Conservation (phyloP, 169 alveolate species). For the Eimeria mitis region DNA sequence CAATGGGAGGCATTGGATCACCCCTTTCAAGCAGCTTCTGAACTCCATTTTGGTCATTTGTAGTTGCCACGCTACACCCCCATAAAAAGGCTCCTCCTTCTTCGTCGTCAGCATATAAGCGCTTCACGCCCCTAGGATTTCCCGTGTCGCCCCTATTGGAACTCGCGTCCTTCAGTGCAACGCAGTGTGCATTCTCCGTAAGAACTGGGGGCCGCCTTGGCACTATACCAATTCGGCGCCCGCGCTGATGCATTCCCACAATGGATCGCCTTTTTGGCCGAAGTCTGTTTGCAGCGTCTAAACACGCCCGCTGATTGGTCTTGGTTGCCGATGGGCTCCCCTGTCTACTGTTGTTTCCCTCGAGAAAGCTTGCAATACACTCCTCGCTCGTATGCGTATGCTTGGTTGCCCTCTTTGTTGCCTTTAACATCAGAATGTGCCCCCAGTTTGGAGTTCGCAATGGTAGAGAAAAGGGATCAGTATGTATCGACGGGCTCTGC, state of each 20-base stretch:
- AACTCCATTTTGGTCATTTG: neutral
- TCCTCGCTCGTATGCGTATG: neutral
- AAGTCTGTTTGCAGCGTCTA: neutral
- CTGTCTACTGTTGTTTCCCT: neutral
- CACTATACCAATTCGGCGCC: neutral
- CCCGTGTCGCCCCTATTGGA: neutral
- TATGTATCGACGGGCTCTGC: neutral
- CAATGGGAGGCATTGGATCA: neutral
- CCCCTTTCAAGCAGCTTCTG: neutral
- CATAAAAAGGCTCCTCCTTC: neutral
- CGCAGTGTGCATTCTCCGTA: neutral
- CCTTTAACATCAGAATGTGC: neutral
- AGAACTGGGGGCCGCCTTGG: conserved; percentile 25
- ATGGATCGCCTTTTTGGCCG: neutral
- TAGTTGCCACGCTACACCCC: neutral
- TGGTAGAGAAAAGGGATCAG: neutral
- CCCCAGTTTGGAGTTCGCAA: too few relatives aligned
- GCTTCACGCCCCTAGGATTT: conserved; percentile 19
- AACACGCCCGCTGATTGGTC: neutral
- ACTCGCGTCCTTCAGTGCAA: neutral
- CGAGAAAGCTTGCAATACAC: neutral
- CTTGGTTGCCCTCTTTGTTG: neutral
- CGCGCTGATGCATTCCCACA: conserved; percentile 38
- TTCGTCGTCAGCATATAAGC: conserved; percentile 4
- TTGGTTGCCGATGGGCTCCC: neutral